These are phyloP conservation scores for Neonectria punicea DNA, from an alignment of 2,329 filamentous ascomycete species.

Conservation along the genomic window DNA sequence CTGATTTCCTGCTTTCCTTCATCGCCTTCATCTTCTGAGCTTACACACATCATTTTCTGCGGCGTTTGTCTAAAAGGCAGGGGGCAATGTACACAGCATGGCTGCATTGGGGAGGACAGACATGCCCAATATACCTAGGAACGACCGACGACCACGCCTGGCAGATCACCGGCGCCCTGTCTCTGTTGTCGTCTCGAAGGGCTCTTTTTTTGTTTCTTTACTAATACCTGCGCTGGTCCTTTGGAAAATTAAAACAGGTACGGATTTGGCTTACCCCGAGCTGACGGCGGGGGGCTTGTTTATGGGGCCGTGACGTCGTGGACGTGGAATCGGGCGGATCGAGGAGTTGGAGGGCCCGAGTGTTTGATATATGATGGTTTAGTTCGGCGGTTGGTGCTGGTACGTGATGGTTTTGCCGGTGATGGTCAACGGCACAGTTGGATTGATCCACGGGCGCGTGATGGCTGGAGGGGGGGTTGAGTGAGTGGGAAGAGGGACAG, in stretches of 20 bases:
- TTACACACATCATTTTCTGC: constrained; percentile 21
- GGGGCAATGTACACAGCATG: constrained; percentile 14
- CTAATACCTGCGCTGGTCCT: constrained; percentile 9
- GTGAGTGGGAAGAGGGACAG: neutral
- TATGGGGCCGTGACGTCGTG: neutral
- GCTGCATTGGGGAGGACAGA: constrained; percentile 16
- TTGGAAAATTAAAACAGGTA: constrained; percentile 35
- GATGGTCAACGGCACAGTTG: constrained; percentile 10
- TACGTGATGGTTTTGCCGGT: neutral
- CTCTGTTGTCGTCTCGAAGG: neutral
- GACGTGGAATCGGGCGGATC: neutral
- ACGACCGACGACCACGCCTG: constrained; percentile 3
- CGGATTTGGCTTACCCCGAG: constrained; percentile 24
- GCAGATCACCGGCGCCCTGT: neutral
- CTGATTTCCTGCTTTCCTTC: neutral
- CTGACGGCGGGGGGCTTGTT: neutral
- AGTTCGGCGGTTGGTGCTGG: neutral
- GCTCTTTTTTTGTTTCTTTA: constrained; percentile 5
- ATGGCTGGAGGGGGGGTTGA: neutral
- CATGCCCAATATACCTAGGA: constrained; percentile 2
- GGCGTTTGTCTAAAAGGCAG: constrained; percentile 29
- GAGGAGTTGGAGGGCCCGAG: neutral
- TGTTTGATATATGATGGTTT: constrained; percentile 28
- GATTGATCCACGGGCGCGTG: constrained; percentile 9
- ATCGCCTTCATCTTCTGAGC: constrained; percentile 19